Conservation (phyloP, 495 filamentous ascomycete genomes). For the Peziza echinospora region DNA sequence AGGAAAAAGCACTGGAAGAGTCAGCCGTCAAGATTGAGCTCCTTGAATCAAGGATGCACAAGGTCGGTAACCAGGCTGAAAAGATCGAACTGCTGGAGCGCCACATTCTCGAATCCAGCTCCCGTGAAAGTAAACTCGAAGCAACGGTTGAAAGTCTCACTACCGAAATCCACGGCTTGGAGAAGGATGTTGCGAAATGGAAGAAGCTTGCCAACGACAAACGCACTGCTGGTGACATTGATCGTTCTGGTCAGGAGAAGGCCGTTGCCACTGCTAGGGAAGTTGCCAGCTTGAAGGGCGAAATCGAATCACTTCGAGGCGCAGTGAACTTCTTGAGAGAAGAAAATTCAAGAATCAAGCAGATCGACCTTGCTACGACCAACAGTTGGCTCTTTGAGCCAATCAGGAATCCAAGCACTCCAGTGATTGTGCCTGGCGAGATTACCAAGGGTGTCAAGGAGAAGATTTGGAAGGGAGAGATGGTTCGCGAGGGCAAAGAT, state of each 20-base stretch:
- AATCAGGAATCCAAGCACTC: conserved; percentile 31
- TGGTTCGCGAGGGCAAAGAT: conserved; percentile 45
- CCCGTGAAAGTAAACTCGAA: conserved; percentile 19
- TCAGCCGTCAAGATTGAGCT: conserved; percentile 78
- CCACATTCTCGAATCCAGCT: not conserved
- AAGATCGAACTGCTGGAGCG: conserved; percentile 42
- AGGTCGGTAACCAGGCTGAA: conserved; percentile 47
- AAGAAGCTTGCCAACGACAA: conserved; percentile 48
- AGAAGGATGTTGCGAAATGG: conserved; percentile 41
- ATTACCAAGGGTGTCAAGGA: conserved; percentile 21
- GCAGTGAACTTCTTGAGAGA: conserved; percentile 60
- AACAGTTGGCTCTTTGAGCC: conserved; percentile 45
- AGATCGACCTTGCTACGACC: conserved; percentile 36
- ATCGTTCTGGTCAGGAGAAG: conserved; percentile 30
- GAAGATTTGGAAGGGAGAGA: conserved; percentile 35
- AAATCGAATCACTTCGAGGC: conserved; percentile 48
- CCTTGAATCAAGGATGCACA: conserved; percentile 58
- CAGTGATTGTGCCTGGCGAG: not conserved
- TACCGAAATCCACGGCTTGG: conserved; percentile 22
- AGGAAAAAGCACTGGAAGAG: conserved; percentile 44
- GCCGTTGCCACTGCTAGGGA: conserved; percentile 50
- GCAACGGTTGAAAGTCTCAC: conserved; percentile 22
- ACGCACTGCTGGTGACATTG: conserved; percentile 31
- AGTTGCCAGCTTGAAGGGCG: conserved; percentile 47
- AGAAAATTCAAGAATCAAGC: conserved; percentile 45